Conservation (phyloP, 345 rosid genomes). For the Pistacia integerrima region DNA sequence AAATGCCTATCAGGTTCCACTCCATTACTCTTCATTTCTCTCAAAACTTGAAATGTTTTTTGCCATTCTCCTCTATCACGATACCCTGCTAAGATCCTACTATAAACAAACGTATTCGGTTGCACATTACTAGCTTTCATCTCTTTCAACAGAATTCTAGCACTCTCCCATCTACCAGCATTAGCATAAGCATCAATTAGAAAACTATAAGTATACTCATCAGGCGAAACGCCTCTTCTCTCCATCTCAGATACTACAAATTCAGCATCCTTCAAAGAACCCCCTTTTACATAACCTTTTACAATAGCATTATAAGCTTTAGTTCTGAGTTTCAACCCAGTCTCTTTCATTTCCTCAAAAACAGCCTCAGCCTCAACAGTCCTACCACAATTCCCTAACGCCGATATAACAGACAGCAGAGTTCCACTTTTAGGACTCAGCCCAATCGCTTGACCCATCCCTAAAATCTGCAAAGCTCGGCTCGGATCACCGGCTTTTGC, state of each 20-base stretch:
- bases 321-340: constrained; percentile 72
- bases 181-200: constrained; percentile 84
- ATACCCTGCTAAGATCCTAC: constrained; percentile 78
- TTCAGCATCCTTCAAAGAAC: constrained; percentile 77
- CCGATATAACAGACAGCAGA: constrained; percentile 60
- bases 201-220: constrained; percentile 84
- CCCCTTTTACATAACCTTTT: constrained; percentile 78
- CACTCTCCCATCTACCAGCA: constrained; percentile 97
- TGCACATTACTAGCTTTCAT: constrained; percentile 76
- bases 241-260: constrained; percentile 88
- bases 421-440: constrained; percentile 64
- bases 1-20: constrained; percentile 83
- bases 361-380: constrained; percentile 85
- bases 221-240: constrained; percentile 74
- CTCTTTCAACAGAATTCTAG: constrained; percentile 87
- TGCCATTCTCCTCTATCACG: constrained; percentile 97
- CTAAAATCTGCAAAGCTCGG: constrained; percentile 67
- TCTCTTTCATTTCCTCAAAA: constrained; percentile 87
- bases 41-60: constrained; percentile 83
- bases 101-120: constrained; percentile 79
- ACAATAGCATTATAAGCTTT: constrained; percentile 87
- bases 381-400: constrained; percentile 66
- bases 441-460: constrained; percentile 73
- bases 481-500: constrained; percentile 77
- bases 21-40: constrained; percentile 85